phyloP scores from a whole-genome alignment of 2,329 filamentous ascomycete species.

The Aspergillus tamarii region DNA sequence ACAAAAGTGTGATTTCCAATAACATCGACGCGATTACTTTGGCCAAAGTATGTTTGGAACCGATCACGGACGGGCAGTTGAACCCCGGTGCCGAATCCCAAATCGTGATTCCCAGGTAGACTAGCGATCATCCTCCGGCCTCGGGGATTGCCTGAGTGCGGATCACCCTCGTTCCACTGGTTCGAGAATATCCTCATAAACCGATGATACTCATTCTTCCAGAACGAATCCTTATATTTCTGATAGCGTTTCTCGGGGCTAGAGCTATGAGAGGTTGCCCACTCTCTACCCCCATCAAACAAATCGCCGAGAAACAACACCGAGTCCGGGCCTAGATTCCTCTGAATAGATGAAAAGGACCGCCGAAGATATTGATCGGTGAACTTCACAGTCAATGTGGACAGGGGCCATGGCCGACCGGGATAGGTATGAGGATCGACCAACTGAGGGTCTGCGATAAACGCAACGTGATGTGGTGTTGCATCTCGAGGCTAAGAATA shows the following conservation, averaged over 20 bases:
- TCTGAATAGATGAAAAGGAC: conserved; percentile 78
- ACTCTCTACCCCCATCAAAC: conserved; percentile 94
- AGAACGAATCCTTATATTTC: conserved; percentile 79
- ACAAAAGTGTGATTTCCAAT: conserved; percentile 96
- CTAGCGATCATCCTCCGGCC: conserved; percentile 80
- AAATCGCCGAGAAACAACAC: conserved; percentile 91
- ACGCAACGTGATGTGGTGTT: conserved; percentile 78
- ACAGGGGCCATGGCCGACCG: conserved; percentile 75
- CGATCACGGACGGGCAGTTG: conserved; percentile 78
- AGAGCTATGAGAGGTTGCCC: conserved; percentile 70
- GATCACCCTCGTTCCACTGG: conserved; percentile 64
- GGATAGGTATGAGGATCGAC: conserved; percentile 96
- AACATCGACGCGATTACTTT: conserved; percentile 87
- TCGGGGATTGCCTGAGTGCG: conserved; percentile 61
- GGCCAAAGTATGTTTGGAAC: conserved; percentile 87
- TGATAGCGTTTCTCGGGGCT: conserved; percentile 70
- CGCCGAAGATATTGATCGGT: conserved; percentile 90
- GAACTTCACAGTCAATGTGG: conserved; percentile 67
- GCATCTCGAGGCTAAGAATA: conserved; percentile 69
- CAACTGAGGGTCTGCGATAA: conserved; percentile 88
- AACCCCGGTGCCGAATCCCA: conserved; percentile 86
- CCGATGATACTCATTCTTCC: conserved; percentile 82
- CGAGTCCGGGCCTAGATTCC: conserved; percentile 77
- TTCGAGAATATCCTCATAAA: conserved; percentile 86
- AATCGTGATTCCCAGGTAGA: conserved; percentile 90